Evolutionary conservation across 495 filamentous ascomycete genomes (phyloP).

Genomic region (Diplogelasinospora grovesii): DNA sequence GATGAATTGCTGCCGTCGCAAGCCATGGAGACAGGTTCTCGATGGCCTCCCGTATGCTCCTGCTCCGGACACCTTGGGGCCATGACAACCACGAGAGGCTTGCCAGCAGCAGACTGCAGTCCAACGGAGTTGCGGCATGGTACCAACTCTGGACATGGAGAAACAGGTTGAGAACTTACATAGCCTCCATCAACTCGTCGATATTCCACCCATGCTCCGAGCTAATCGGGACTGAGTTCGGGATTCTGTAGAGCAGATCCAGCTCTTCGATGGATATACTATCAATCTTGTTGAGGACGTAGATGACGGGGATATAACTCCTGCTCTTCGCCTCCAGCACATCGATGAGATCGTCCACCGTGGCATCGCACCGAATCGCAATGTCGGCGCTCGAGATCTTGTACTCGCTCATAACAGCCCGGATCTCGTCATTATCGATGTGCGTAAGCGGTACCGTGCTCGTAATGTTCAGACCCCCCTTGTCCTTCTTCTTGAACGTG

Average conservation of each 20-base stretch:
- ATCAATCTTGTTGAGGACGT: conserved; percentile 98
- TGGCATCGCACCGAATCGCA: conserved; percentile 92
- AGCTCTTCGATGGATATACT: conserved; percentile 96
- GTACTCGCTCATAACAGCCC: conserved; percentile 95
- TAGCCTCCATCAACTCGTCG: conserved; percentile 91
- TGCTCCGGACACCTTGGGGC: too few species aligned
- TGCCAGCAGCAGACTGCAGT: too few species aligned
- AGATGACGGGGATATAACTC: conserved; percentile 95
- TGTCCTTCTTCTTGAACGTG: conserved; percentile 98
- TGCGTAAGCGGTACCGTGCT: conserved; percentile 87
- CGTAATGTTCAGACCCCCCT: conserved; percentile 90
- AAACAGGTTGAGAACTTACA: conserved; percentile 43
- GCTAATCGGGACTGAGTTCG: conserved; percentile 92
- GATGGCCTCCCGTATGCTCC: too few species aligned
- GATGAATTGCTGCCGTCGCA: too few species aligned
- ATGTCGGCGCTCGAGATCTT: conserved; percentile 96
- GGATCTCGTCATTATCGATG: conserved; percentile 93
- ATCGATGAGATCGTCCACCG: conserved; percentile 82
- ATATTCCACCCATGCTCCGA: conserved; percentile 98
- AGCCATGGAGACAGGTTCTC: too few species aligned
- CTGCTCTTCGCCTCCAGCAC: conserved; percentile 90
- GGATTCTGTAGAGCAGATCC: conserved; percentile 92
- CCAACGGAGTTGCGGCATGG: too few species aligned
- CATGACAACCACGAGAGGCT: too few species aligned
- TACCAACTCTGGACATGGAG: too few species aligned